Percentiles rank a stretch among this genome's conserved stretches.
These are phyloP conservation scores for Emmonsiellopsis sp. DNA, from an alignment of 2,329 filamentous ascomycete genomes.

Conservation along the genomic window DNA sequence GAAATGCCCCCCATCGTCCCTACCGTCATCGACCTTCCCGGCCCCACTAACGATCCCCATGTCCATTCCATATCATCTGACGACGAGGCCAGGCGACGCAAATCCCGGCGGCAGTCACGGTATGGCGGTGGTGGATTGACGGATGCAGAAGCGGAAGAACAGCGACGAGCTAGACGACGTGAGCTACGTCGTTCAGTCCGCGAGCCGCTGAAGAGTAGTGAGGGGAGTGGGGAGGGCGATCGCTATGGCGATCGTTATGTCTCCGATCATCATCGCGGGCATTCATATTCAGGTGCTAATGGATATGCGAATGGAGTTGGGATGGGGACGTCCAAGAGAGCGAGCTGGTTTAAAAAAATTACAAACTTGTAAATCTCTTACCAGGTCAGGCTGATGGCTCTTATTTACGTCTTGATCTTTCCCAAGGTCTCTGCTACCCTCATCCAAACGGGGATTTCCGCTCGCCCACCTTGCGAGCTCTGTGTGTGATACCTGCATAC, in stretches of 20 bases:
- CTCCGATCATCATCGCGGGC: slow-evolving; percentile 9
- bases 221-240: slow-evolving; percentile 32
- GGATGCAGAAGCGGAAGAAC: slow-evolving; percentile 32
- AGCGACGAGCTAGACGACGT: slow-evolving; percentile 26
- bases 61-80: slow-evolving; percentile 33
- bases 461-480: no score
- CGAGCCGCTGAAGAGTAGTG: slow-evolving; percentile 30
- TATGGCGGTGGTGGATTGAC: slow-evolving; percentile 26
- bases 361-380: slow-evolving; percentile 22
- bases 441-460: no score
- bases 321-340: slow-evolving; percentile 19
- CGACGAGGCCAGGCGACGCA: slow-evolving; percentile 33
- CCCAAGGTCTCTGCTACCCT: not conserved
- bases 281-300: slow-evolving; percentile 14
- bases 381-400: not conserved
- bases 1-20: slow-evolving; percentile 38
- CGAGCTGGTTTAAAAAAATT: slow-evolving; percentile 37
- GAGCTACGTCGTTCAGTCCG: slow-evolving; percentile 23
- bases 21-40: slow-evolving; percentile 37
- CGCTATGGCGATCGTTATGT: slow-evolving; percentile 23
- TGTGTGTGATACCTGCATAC: no score
- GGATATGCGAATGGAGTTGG: not conserved
- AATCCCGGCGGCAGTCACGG: slow-evolving; percentile 30
- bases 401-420: not conserved
- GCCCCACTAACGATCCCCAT: slow-evolving; percentile 19